These are phyloP conservation scores for Stylonectria norvegica DNA, from an alignment of 2,329 filamentous ascomycete genomes.

Conservation along the genomic window DNA sequence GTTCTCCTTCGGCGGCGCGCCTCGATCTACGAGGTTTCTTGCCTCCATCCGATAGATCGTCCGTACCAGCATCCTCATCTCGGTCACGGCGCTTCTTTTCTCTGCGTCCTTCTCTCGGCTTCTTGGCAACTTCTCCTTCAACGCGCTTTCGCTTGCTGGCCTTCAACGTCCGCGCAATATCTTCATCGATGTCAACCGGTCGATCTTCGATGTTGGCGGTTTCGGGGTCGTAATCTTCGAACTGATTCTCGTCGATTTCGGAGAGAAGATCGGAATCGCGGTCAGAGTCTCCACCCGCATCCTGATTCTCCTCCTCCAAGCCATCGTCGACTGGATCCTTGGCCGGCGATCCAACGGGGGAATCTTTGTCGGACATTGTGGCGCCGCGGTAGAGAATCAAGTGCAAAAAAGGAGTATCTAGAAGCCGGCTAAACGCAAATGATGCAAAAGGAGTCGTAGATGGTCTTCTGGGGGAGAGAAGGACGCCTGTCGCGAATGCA, in stretches of 20 bases:
- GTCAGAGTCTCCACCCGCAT: constrained; percentile 45
- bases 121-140: constrained; percentile 63
- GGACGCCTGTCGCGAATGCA: background rate
- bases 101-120: constrained; percentile 69
- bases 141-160: constrained; percentile 63
- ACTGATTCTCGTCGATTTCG: constrained; percentile 67
- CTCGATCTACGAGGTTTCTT: constrained; percentile 47
- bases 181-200: constrained; percentile 65
- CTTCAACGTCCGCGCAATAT: constrained; percentile 60
- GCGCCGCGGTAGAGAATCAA: constrained; percentile 7
- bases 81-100: constrained; percentile 60
- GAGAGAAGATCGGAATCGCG: constrained; percentile 59
- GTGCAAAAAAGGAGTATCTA: background rate
- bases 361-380: constrained; percentile 47
- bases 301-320: constrained; percentile 35
- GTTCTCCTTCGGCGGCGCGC: constrained; percentile 44
- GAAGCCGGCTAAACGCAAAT: background rate
- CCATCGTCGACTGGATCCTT: constrained; percentile 39
- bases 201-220: constrained; percentile 61
- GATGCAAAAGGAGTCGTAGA: too few species aligned
- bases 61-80: constrained; percentile 47
- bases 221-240: constrained; percentile 65
- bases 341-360: constrained; percentile 37
- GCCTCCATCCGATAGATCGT: constrained; percentile 45
- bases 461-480: too few species aligned